Conservation (phyloP, 2,329 filamentous ascomycete species). For the Penicillium oxalicum region DNA sequence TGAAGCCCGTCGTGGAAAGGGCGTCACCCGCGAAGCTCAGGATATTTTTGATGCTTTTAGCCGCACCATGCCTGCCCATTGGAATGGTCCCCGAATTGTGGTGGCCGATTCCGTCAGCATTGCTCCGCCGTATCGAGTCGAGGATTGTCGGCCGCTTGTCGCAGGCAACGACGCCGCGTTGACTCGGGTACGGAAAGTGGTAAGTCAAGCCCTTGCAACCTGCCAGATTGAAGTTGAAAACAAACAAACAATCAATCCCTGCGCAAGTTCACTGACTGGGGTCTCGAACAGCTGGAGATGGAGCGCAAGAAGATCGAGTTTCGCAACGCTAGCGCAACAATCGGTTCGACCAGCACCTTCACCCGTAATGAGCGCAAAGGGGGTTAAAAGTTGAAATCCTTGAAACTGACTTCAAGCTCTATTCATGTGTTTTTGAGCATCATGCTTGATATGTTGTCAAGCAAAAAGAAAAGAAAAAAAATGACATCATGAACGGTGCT, state of each 20-base stretch:
- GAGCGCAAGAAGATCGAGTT: constrained; percentile 45
- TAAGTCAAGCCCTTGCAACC: constrained; percentile 25
- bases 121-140: constrained; percentile 51
- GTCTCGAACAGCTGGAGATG: constrained; percentile 38
- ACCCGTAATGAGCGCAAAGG: constrained; percentile 21
- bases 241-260: not conserved
- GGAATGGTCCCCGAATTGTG: constrained; percentile 55
- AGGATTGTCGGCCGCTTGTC: constrained; percentile 46
- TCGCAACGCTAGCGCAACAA: constrained; percentile 37
- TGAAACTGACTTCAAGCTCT: not conserved
- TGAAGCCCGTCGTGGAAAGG: constrained; percentile 55
- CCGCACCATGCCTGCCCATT: constrained; percentile 55
- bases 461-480: no score
- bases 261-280: no score
- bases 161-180: constrained; percentile 39
- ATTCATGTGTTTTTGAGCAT: no score
- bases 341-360: constrained; percentile 29
- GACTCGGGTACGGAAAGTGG: constrained; percentile 44
- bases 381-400: constrained; percentile 10
- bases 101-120: constrained; percentile 57
- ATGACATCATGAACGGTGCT: no score
- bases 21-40: constrained; percentile 56
- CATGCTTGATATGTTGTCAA: no score
- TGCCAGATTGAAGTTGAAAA: not conserved
- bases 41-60: constrained; percentile 58